Evolutionary conservation across 78 protist species (phyloP).

Genomic region (Dictyostelium brefeldianum): DNA sequence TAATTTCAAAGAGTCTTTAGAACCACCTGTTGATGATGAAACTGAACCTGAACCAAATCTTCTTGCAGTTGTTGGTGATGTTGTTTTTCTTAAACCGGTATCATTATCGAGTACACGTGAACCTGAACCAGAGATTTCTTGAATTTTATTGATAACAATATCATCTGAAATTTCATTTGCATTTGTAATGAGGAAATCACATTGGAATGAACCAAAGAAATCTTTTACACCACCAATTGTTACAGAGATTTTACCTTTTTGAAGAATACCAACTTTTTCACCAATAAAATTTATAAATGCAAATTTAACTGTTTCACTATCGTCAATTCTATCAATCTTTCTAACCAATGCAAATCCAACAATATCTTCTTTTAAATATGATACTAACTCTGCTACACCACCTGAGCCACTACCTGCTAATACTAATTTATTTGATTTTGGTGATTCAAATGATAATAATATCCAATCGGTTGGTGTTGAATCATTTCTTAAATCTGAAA

Average conservation of each 20-base stretch:
- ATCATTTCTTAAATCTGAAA: slow-evolving; percentile 69
- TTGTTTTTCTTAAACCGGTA: neutral
- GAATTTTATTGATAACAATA: slow-evolving; percentile 46
- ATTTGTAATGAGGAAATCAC: slow-evolving; percentile 49
- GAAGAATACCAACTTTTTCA: slow-evolving; percentile 75
- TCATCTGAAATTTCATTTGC: slow-evolving; percentile 63
- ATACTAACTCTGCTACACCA: slow-evolving; percentile 54
- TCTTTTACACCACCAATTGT: slow-evolving; percentile 66
- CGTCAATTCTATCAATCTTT: slow-evolving; percentile 79
- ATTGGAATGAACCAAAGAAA: slow-evolving; percentile 58
- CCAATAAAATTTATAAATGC: slow-evolving; percentile 83
- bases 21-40: neutral
- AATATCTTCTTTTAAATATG: slow-evolving; percentile 37
- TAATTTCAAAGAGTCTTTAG: slow-evolving; percentile 35
- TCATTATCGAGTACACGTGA: slow-evolving; percentile 66
- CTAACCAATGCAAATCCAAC: slow-evolving; percentile 81
- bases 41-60: neutral
- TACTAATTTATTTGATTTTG: slow-evolving; percentile 60
- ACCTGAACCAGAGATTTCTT: slow-evolving; percentile 75
- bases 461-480: slow-evolving; percentile 77
- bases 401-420: slow-evolving; percentile 66
- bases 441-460: slow-evolving; percentile 65
- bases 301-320: slow-evolving; percentile 80
- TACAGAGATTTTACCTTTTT: slow-evolving; percentile 79
- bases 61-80: slow-evolving; percentile 12